Base-by-base conservation (phyloP, 768 basidiomycete species). In the Calocybe indica region DNA sequence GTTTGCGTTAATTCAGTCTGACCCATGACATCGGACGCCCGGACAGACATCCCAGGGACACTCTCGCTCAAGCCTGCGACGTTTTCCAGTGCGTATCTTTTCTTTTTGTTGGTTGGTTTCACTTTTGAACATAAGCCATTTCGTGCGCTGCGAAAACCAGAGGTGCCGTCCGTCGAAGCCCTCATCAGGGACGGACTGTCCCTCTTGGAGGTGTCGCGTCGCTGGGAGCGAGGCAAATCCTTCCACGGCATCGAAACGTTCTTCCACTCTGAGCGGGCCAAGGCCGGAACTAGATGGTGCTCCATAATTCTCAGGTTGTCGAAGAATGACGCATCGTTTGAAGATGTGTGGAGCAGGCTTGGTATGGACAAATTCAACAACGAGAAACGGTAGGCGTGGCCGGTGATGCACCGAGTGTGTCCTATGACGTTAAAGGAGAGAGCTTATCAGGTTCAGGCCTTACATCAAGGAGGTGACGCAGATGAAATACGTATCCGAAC, bases 301-400 rank as follows among this genome's bases (percentile, higher is more conserved):
- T 73, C 72, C 59, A 64, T 77, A 30, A 61, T 78, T 45, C 76
- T 73, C 53, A 66, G 70, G 53, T 73, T 80, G 54, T 58, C 64
- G 10, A 58, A 63, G 13, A 63, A 74, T 22, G 79, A 82, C 37
- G 70, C 73, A 11, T 73, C 75, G 7, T 84, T 83, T 58, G 76
- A 76, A 44, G 71, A 73, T 47, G 69, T 84, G 56, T 83, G 83
- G 82, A 63, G 63, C 40, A 77, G 69, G 51, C 61, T 84, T 11
- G 80, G 80, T 1, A 58, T 57, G 40, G 68, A 79, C 59, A 80
- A 80, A 55, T 68, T 73, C 31, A 65, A 65, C 49, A 73, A 80
- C 35, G 80, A 83, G 64, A 73, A 67, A 61, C 66, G 78, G 82
- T 82, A 44, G 46, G 71, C 41, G 7, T 42, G 29, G 34, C 34